These are phyloP conservation scores for Cylindrotheca fusiformis DNA, from an alignment of 108 stramenopile species.

Conservation along the genomic window DNA sequence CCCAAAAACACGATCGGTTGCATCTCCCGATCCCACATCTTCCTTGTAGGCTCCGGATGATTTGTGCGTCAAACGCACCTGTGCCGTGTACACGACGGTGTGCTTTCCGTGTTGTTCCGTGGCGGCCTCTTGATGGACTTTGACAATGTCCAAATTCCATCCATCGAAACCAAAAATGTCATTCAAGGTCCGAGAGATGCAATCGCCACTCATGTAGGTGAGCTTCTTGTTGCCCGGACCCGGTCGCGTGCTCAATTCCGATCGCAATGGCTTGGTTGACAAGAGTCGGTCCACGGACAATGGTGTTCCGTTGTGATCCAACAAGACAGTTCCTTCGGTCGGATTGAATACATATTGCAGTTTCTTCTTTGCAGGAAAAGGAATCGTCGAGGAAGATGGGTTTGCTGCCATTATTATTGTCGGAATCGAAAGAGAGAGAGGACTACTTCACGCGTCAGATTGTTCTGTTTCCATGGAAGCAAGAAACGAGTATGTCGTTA, in stretches of 20 bases:
- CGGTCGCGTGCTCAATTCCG: conserved; percentile 58
- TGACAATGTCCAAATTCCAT: conserved; percentile 70
- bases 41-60: conserved; percentile 62
- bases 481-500: no score
- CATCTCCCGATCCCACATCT: conserved; percentile 80
- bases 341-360: conserved; percentile 37
- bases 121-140: conserved; percentile 42
- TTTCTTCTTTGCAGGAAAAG: conserved; percentile 5
- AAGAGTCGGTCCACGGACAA: conserved; percentile 61
- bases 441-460: no score
- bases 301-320: conserved; percentile 38
- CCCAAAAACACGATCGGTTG: conserved; percentile 60
- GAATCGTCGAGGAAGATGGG: conserved; percentile 7
- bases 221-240: conserved; percentile 76
- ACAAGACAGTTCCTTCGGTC: conserved; percentile 33
- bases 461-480: no score
- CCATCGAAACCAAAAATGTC: conserved; percentile 84
- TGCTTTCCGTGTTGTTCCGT: conserved; percentile 42
- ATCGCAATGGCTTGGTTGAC: conserved; percentile 62
- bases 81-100: conserved; percentile 61
- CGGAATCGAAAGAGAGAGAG: no score
- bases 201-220: conserved; percentile 78
- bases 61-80: conserved; percentile 69
- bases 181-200: conserved; percentile 74
- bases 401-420: no score